Base-by-base conservation (phyloP, 225 moss, liverwort and hornwort genomes). In the Bryum argenteum region DNA sequence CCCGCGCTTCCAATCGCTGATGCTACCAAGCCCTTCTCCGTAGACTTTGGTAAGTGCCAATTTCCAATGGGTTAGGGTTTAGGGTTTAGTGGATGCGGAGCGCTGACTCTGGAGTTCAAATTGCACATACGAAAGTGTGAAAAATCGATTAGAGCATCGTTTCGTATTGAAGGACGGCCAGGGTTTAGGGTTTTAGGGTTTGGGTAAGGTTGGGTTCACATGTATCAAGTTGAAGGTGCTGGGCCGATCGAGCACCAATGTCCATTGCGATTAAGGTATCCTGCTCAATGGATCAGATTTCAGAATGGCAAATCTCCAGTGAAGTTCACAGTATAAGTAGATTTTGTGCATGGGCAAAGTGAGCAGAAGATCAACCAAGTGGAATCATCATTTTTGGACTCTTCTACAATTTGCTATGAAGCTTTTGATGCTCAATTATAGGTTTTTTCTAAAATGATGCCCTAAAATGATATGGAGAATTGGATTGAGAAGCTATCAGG, bases 41-140 rank as follows among this genome's bases (percentile, higher is more conserved):
- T 80, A 20, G 80, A 77, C 38, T 77, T 77, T n/a, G 83, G 83
- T 83, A 51, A 39, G 72, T 65, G 19, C 17, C 33, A 33, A 33
- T 33, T 5, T 33, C 3, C 4, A 40, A 47, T 26, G 67, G 68
- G 73, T 61, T 41, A 74, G 73, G 18, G 48, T 48, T 48, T 80
- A 20, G 80, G 73, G 19, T 77, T 77, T 20, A 76, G 83, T 73
- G 43, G 24, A 64, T 62, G 14, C 45, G 8, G 1, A 43, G 16
- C 20, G 10, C 15, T 16, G 13, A 16, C 47, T 16, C 5, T 47
- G 44, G 8, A 10, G 21, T 54, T 21, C 47, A 0, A 28, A 51
- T 52, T 65, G 51, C 52, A n/a, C 4, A 19, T 6, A 38, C 50
- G 16, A 63, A 20, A 12, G 62, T 26, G 8, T 42, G 37, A 8